Evolutionary conservation across 305 asterid species (phyloP).

Genomic region (Fraxinus angustifolia): DNA sequence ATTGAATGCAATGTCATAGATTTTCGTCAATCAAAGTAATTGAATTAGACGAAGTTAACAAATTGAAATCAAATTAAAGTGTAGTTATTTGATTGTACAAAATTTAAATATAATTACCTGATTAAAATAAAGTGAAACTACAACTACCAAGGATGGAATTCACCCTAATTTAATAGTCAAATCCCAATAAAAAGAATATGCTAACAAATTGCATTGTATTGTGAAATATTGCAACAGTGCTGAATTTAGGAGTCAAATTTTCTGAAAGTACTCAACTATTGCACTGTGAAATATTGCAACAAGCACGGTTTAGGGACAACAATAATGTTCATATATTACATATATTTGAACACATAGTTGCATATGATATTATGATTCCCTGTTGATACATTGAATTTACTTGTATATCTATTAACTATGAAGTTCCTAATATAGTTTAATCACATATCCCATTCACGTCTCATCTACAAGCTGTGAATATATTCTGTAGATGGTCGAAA

Average conservation of each 20-base stretch:
- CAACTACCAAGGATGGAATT: neutral
- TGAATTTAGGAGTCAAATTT: neutral
- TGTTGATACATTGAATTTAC: neutral
- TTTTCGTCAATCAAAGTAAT: neutral
- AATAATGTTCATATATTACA: neutral
- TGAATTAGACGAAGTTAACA: neutral
- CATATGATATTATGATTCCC: neutral
- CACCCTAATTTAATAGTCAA: neutral
- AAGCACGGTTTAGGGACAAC: neutral
- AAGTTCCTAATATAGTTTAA: neutral
- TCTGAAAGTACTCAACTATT: neutral
- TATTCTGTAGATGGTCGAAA: neutral
- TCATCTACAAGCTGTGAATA: neutral
- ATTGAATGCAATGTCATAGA: neutral
- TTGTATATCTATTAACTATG: neutral
- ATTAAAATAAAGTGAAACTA: neutral
- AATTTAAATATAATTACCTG: too few relatives aligned
- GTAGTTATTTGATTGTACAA: neutral
- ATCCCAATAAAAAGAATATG: neutral
- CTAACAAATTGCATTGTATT: neutral
- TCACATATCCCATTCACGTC: neutral
- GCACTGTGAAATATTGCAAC: neutral
- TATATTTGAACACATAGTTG: neutral
- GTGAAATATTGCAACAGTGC: neutral
- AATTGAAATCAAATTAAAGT: neutral